phyloP scores from a whole-genome alignment of 106 monocot species.

The Hemerocallis citrina region DNA sequence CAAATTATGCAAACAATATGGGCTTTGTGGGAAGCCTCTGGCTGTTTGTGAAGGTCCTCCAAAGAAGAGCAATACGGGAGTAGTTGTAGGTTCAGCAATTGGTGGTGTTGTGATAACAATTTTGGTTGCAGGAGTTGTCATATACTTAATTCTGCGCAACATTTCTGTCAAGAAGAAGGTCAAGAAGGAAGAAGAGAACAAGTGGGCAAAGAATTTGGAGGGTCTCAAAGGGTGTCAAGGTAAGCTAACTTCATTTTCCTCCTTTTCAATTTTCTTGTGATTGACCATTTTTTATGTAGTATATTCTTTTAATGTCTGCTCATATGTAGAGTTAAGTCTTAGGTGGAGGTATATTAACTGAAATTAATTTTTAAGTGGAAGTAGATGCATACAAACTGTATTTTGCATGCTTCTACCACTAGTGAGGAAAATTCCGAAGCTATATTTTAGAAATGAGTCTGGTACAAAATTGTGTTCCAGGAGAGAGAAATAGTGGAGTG shows the following conservation, averaged over 20 bases:
- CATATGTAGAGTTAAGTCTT: no score
- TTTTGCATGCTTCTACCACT: no score
- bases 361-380: no score
- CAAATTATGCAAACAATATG: conserved; percentile 44
- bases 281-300: no score
- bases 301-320: no score
- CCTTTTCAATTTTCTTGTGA: not conserved
- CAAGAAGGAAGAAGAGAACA: conserved; percentile 41
- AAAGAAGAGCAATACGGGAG: conserved; percentile 30
- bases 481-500: no score
- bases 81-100: conserved; percentile 51
- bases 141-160: conserved; percentile 49
- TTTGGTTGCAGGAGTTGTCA: conserved; percentile 33
- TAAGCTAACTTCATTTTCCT: conserved; percentile 10
- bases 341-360: no score
- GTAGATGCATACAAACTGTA: no score
- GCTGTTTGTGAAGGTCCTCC: conserved; percentile 16
- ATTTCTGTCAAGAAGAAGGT: conserved; percentile 40
- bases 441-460: no score
- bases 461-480: no score
- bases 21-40: conserved; percentile 61
- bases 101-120: conserved; percentile 36
- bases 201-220: conserved; percentile 60
- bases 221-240: conserved; percentile 50
- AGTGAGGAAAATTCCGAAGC: no score